Conservation (phyloP, 257 asterid genomes). For the Cynanchum wilfordii region DNA sequence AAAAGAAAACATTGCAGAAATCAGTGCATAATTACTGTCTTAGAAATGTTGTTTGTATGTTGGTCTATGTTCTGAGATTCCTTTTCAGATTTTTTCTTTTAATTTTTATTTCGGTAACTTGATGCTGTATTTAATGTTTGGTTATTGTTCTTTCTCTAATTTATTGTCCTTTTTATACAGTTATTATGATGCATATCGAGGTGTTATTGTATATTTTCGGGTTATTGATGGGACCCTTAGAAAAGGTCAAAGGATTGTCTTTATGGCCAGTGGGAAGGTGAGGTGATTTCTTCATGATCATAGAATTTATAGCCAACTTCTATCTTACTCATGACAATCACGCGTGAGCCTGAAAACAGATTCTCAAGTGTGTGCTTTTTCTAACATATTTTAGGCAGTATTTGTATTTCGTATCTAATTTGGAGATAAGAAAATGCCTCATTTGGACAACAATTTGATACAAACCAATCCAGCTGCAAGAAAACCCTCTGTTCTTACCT, state of each 20-base stretch:
- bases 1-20: not conserved
- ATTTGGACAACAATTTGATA: too few relatives aligned
- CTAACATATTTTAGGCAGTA: not conserved
- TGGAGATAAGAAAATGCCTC: too few relatives aligned
- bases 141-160: not conserved
- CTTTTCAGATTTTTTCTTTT: not conserved
- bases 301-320: not conserved
- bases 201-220: conserved; percentile 94
- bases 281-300: conserved; percentile 8
- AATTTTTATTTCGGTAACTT: not conserved
- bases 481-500: too few relatives aligned
- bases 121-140: not conserved
- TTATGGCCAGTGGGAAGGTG: conserved; percentile 99
- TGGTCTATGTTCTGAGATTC: not conserved
- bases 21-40: not conserved
- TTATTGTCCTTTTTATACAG: conserved; percentile 38
- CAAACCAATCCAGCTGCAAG: too few relatives aligned
- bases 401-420: too few relatives aligned
- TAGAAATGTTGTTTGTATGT: not conserved
- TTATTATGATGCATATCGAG: conserved; percentile 93
- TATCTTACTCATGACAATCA: not conserved
- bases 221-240: conserved; percentile 78
- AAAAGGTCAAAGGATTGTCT: conserved; percentile 82
- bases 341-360: not conserved
- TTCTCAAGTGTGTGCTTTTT: not conserved